Conservation (phyloP, 2,329 filamentous ascomycete genomes). For the Colletotrichum sp. region DNA sequence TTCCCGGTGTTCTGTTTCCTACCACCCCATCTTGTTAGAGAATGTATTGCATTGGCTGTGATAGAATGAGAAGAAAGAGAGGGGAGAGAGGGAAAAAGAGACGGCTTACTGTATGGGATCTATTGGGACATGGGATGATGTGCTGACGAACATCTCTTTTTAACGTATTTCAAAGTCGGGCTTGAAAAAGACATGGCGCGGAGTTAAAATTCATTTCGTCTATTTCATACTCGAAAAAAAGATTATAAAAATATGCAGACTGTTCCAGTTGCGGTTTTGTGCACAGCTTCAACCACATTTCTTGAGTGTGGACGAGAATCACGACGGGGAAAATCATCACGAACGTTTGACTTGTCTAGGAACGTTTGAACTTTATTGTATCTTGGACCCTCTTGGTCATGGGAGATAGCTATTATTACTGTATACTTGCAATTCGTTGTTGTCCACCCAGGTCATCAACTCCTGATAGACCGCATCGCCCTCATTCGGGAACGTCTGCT, state of each 20-base stretch:
- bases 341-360: neutral
- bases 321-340: neutral
- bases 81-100: neutral
- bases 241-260: neutral
- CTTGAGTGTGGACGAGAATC: neutral
- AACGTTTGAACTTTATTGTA: neutral
- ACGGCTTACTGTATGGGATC: neutral
- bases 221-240: neutral
- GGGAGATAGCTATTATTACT: slow-evolving; percentile 14
- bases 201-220: slow-evolving; percentile 3
- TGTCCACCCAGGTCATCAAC: slow-evolving; percentile 41
- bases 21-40: neutral
- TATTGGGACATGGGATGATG: neutral
- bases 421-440: slow-evolving; percentile 27
- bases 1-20: neutral
- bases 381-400: neutral
- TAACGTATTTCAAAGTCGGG: neutral
- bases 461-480: slow-evolving; percentile 38
- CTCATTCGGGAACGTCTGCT: slow-evolving; percentile 24
- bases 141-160: neutral
- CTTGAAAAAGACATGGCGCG: slow-evolving; percentile 20
- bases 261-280: neutral
- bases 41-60: neutral
- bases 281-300: neutral
- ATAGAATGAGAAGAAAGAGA: neutral